A percentile compares a stretch with the other conserved stretches of the same genome.
Conservation (phyloP, 176 grass and related monocot species). For the Chloris gayana region DNA sequence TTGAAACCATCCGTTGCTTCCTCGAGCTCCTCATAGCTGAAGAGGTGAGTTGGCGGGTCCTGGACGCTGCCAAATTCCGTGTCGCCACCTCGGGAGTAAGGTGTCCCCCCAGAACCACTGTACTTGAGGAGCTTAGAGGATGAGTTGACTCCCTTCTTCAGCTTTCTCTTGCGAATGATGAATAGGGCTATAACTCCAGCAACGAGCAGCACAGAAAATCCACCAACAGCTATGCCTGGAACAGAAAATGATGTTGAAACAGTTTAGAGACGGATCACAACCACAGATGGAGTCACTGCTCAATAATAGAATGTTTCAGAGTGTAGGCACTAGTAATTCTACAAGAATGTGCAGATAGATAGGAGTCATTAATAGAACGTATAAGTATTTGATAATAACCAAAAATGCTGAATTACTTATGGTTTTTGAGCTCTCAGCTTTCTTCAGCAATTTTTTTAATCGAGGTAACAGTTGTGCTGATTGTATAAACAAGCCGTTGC, state of each 20-base stretch:
- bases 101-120: conserved; percentile 44
- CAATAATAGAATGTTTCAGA: neutral
- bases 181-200: neutral
- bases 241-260: neutral
- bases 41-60: conserved; percentile 55
- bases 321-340: neutral
- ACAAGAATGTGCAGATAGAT: neutral
- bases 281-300: neutral
- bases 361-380: neutral
- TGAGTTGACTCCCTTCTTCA: conserved; percentile 39
- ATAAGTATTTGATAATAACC: neutral
- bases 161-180: conserved; percentile 46
- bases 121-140: conserved; percentile 65
- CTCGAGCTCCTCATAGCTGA: conserved; percentile 81
- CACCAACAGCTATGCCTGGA: neutral
- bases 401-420: neutral
- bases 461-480: neutral
- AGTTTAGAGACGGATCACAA: neutral
- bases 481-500: neutral
- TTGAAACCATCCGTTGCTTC: conserved; percentile 73
- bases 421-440: neutral
- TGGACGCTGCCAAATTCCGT: conserved; percentile 49
- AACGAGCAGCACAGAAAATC: neutral
- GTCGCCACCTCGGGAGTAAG: conserved; percentile 43
- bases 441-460: neutral